Evolutionary conservation across 1,284 basidiomycete genomes (phyloP), one percentile per base, ranked within the genome.

Genomic region (Cutaneotrichosporon sp.): DNA sequence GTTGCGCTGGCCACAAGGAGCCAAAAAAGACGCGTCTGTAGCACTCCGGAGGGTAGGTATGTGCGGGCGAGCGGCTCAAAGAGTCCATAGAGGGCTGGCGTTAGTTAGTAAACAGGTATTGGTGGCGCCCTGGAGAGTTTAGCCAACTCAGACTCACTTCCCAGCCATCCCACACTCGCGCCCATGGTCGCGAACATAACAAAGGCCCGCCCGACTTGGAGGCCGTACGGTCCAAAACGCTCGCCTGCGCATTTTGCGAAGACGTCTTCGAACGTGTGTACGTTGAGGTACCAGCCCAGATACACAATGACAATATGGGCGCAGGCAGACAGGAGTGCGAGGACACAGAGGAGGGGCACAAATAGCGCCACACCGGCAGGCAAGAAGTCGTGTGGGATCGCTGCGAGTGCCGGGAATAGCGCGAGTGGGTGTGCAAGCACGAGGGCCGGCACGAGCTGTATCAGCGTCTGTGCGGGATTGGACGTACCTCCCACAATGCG

Each of bases 231-330:
- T 1, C 76, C 74, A 55, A 72, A 79, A 42, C 68, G 69, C 34
- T 71, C 76, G 38, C 70, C 73, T 11, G 72, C 76, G 62, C 59
- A 69, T 2, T 68, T 65, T 1, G 74, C 76, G 38, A 76, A 78
- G 10, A 80, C 78, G n/a, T 80, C 77, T 62, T 81, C 79, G 62
- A 81, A 80, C 10, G 71, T 72, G 11, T 67, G 66, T 1, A 80
- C 79, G 57, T 80, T 80, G 53, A 81, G 75, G 67, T 81, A 81
- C 79, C 79, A 78, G 1, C 78, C 70, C 2, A 81, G 73, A 63
- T 81, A 81, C 52, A 80, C 78, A 26, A 79, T 78, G 47, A 81
- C 80, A 26, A 81, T 77, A 55, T 80, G 79, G 0, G 79, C 78
- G 52, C 78, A 80, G 9, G 74, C 71, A 3, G 76, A 77, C 9